Percentiles rank a stretch among this genome's conserved stretches.
phyloP scores from a whole-genome alignment of 192 early-diverging fungal genomes.

The Borealophlyctis nickersoniae region DNA sequence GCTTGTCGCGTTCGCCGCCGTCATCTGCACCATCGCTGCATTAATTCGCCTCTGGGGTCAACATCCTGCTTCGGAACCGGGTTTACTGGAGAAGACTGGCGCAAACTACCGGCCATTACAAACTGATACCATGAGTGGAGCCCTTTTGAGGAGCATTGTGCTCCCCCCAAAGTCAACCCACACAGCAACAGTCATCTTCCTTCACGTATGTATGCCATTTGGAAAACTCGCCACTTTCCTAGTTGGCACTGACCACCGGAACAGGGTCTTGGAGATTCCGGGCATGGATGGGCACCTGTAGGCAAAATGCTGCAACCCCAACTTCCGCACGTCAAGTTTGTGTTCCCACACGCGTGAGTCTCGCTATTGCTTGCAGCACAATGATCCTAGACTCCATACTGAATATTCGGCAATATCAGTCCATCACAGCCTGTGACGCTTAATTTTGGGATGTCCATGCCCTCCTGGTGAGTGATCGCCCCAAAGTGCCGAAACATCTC shows the following conservation, averaged over 20 bases:
- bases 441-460: constrained; percentile 79
- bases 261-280: neutral
- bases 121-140: too few species aligned
- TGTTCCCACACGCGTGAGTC: constrained; percentile 82
- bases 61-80: too few species aligned
- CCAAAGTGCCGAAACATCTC: too few species aligned
- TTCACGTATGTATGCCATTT: neutral
- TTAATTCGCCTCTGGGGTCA: too few species aligned
- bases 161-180: neutral
- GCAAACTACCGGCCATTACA: too few species aligned
- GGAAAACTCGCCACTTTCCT: too few species aligned
- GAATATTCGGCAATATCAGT: constrained; percentile 9
- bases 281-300: constrained; percentile 40
- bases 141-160: neutral
- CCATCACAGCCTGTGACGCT: constrained; percentile 54
- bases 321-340: constrained; percentile 84
- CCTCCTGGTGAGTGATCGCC: constrained; percentile 73
- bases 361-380: neutral
- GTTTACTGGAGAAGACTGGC: too few species aligned
- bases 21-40: too few species aligned
- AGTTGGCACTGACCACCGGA: neutral
- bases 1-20: too few species aligned
- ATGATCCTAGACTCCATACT: neutral
- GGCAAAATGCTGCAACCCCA: constrained; percentile 48
- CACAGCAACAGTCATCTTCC: neutral